Evolutionary conservation across 1,284 basidiomycete species (phyloP).

Genomic region (Coniferiporia weirii): DNA sequence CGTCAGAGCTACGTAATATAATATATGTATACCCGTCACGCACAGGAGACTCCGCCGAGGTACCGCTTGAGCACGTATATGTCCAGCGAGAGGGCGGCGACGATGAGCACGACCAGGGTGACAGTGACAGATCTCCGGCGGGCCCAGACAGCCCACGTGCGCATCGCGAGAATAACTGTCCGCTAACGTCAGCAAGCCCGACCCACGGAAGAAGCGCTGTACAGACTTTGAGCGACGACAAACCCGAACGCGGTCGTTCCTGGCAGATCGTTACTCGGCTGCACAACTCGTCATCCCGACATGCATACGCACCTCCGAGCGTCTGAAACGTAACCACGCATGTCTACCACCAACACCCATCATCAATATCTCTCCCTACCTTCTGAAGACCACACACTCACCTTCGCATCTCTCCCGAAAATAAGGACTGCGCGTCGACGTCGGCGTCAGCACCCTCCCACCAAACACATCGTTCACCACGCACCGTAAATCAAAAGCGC

Average conservation of each 20-base stretch:
- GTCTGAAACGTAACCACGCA: slow-evolving; percentile 10
- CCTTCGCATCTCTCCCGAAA: not conserved
- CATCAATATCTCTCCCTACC: not conserved
- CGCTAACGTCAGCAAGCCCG: too few species aligned
- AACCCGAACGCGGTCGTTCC: slow-evolving; percentile 6
- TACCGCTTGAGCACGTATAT: slow-evolving; percentile 7
- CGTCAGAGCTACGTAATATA: not conserved
- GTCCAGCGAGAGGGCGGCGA: slow-evolving; percentile 3
- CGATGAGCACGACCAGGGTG: not conserved
- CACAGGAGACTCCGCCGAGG: slow-evolving; percentile 10
- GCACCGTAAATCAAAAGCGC: slow-evolving; percentile 8
- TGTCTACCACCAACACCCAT: not conserved
- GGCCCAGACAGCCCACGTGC: slow-evolving; percentile 17
- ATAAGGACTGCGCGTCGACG: not conserved
- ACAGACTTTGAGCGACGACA: slow-evolving; percentile 4
- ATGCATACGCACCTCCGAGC: slow-evolving; percentile 10
- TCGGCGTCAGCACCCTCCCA: not conserved
- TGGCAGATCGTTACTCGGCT: too few species aligned
- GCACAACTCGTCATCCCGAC: not conserved
- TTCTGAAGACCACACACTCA: not conserved
- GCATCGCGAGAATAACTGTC: slow-evolving; percentile 16
- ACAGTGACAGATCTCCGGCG: slow-evolving; percentile 1
- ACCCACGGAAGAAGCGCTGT: too few species aligned
- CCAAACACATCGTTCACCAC: not conserved
- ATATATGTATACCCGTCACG: not conserved